Evolutionary conservation across 2,329 filamentous ascomycete genomes (phyloP).

Genomic region (Mariannaea elegans): DNA sequence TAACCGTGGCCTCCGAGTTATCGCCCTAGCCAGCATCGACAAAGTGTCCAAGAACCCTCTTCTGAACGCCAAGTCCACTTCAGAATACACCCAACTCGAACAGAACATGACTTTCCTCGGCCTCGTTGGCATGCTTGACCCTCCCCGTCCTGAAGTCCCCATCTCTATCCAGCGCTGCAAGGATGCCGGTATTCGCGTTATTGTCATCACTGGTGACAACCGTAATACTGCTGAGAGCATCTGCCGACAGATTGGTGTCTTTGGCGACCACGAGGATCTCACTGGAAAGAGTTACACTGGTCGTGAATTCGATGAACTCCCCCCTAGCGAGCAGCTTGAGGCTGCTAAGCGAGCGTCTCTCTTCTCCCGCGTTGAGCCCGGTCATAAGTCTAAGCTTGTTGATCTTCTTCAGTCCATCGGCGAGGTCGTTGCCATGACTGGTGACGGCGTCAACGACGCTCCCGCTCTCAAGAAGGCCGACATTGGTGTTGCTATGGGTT

Average conservation of each 20-base stretch:
- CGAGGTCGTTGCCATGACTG: slow-evolving; percentile 98
- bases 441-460: slow-evolving; percentile 97
- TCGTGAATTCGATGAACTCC: slow-evolving; percentile 90
- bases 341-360: slow-evolving; percentile 87
- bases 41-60: slow-evolving; percentile 77
- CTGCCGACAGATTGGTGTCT: slow-evolving; percentile 96
- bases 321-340: slow-evolving; percentile 79
- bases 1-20: slow-evolving; percentile 91
- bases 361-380: slow-evolving; percentile 95
- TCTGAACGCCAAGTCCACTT: slow-evolving; percentile 79
- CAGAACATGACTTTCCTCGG: slow-evolving; percentile 95
- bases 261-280: slow-evolving; percentile 82
- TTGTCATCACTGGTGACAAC: slow-evolving; percentile 98
- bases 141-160: slow-evolving; percentile 90
- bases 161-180: slow-evolving; percentile 88
- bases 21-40: slow-evolving; percentile 88
- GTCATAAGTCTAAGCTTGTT: slow-evolving; percentile 97
- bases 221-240: slow-evolving; percentile 97
- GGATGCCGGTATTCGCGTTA: slow-evolving; percentile 92
- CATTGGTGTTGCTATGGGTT: slow-evolving; percentile 99
- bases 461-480: slow-evolving; percentile 98
- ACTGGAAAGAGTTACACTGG: slow-evolving; percentile 94
- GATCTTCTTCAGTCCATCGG: slow-evolving; percentile 92
- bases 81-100: slow-evolving; percentile 87
- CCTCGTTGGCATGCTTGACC: slow-evolving; percentile 95